A percentile compares a stretch with the other conserved stretches of the same genome.
Evolutionary conservation across 2,329 filamentous ascomycete genomes (phyloP).

Genomic region (Colletotrichum limetticola): DNA sequence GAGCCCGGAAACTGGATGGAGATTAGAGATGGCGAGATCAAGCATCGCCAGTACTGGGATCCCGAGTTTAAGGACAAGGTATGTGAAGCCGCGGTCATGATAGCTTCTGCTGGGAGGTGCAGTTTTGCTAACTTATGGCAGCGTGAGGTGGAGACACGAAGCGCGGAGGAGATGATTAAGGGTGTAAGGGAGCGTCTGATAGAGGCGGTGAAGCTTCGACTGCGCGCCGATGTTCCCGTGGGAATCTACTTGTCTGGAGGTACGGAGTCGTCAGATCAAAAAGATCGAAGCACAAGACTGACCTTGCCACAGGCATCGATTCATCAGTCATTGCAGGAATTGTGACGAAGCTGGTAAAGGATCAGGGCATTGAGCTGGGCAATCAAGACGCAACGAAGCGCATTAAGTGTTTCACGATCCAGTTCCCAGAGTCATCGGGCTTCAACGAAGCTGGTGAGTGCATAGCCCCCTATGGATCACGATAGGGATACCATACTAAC

Average conservation of each 20-base stretch:
- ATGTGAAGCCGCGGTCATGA: conserved; percentile 1
- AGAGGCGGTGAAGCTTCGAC: conserved; percentile 62
- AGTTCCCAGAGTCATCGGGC: conserved; percentile 59
- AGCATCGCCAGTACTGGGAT: conserved; percentile 63
- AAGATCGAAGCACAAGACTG: neutral
- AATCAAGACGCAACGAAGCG: conserved; percentile 45
- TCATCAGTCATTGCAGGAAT: conserved; percentile 68
- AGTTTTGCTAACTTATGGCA: conserved; percentile 14
- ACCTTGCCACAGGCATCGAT: conserved; percentile 66
- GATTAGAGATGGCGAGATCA: conserved; percentile 47
- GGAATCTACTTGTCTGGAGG: conserved; percentile 68
- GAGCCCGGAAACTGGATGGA: conserved; percentile 56
- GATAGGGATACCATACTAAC: neutral
- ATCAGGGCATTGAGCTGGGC: conserved; percentile 58
- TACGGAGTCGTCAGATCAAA: conserved; percentile 61
- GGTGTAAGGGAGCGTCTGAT: conserved; percentile 60
- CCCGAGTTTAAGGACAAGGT: conserved; percentile 63
- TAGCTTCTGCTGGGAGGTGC: no score
- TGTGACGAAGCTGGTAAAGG: conserved; percentile 59
- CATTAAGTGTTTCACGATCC: conserved; percentile 59
- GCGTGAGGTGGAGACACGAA: conserved; percentile 51
- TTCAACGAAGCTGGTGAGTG: conserved; percentile 58
- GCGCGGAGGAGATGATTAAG: conserved; percentile 60
- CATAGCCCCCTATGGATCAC: no score
- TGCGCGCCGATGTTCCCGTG: conserved; percentile 67